Base-by-base conservation (phyloP, 176 grass and related monocot genomes). In the Calamus simplicifolius region DNA sequence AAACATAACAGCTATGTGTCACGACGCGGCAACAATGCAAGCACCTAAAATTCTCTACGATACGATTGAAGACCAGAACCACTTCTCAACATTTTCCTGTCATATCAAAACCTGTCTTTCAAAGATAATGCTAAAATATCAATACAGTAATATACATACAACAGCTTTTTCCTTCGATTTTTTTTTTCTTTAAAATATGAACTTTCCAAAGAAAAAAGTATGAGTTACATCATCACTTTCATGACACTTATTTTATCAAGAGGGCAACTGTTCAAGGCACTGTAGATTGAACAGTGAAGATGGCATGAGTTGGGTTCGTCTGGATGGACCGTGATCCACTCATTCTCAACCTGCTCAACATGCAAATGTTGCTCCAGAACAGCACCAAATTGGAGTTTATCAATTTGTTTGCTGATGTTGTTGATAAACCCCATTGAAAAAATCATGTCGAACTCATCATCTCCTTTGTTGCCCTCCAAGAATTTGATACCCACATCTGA, bases 401-500 rank as follows among this genome's bases (percentile, higher is more conserved):
- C 75, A 1, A 77, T 72, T 77, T 92, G 87, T 69, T 77, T 77
- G 27, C 84, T 80, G 51, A 88, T 71, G 29, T 66, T 81, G 72
- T 82, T 88, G 16, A 85, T 12, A 59, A 83, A 76, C 58, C 82
- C 74, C 60, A 83, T 83, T 10, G 93, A 92, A 73, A 92, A 56
- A 16, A 98, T 85, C 66, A 83, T 25, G 60, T 98, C 70, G 1
- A 88, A 89, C 23, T 62, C 62, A 0, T 65, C 76, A 0, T 74
- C 75, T 0, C 6, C 67, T 67, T 49, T 69, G 19, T 59, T 54
- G 23, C 54, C 56, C 49, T 70, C 77, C 14, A 57, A 66, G 25
- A 85, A 26, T 73, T 76, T 81, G 56, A 98, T 48, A 18, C 87
- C 79, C 10, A 83, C 76, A 59, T 92, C 78, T 5, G 79, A 70